Evolutionary conservation across 306 rosid species (phyloP).

Genomic region (Cucurbita pepo): DNA sequence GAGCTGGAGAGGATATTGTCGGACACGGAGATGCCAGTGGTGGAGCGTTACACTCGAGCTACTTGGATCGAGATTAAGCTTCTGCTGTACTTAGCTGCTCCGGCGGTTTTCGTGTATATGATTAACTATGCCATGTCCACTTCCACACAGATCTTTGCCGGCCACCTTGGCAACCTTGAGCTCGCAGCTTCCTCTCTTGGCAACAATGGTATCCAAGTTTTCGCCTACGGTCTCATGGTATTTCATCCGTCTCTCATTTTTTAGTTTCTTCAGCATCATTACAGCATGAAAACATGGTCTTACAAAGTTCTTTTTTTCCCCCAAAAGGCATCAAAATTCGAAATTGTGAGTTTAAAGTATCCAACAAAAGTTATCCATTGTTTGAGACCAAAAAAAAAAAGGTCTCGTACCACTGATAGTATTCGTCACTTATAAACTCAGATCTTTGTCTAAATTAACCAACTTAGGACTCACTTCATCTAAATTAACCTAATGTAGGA

Average conservation of each 20-base stretch:
- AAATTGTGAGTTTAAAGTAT: no score
- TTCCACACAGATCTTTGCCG: conserved; percentile 43
- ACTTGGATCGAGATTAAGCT: conserved; percentile 47
- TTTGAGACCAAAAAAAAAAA: no score
- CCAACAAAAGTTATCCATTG: no score
- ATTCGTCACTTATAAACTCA: no score
- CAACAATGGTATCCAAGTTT: conserved; percentile 59
- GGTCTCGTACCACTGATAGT: no score
- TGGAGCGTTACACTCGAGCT: conserved; percentile 22
- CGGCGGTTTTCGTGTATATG: conserved; percentile 54
- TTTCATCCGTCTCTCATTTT: not conserved
- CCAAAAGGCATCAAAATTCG: no score
- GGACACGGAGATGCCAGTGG: conserved; percentile 12
- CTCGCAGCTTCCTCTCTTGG: conserved; percentile 78
- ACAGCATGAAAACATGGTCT: no score
- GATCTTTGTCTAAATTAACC: no score
- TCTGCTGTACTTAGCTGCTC: conserved; percentile 44
- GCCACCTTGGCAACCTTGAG: conserved; percentile 66
- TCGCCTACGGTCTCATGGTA: conserved; percentile 68
- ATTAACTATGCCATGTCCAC: conserved; percentile 46
- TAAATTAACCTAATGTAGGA: no score
- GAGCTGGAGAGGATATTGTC: conserved; percentile 40
- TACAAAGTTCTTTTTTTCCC: no score
- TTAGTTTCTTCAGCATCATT: no score
- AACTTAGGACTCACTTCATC: no score